Evolutionary conservation across 306 rosid genomes (phyloP).

Genomic region (Lathyrus oleraceus): DNA sequence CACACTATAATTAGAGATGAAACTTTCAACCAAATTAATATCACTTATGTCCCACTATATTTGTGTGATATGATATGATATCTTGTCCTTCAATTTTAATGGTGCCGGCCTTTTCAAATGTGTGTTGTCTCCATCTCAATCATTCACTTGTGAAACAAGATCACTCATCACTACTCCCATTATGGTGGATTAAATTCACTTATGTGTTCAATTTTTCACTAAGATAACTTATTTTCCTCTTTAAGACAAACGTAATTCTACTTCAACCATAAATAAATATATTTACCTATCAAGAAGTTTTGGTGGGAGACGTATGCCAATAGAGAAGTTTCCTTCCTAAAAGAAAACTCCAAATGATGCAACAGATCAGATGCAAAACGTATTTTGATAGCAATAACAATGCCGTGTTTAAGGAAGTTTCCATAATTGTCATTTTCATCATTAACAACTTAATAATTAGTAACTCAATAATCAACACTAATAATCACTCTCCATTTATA

Average conservation of each 20-base stretch:
- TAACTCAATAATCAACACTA: not conserved
- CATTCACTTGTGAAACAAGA: not conserved
- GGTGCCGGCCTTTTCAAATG: conserved; percentile 5
- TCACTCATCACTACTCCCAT: not conserved
- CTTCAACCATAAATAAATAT: not conserved
- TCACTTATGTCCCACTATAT: not conserved
- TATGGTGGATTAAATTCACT: not conserved
- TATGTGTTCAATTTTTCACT: not conserved
- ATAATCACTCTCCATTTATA: not conserved
- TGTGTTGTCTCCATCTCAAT: not conserved
- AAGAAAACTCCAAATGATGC: conserved; percentile 23
- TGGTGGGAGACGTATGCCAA: not conserved
- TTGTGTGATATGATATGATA: not conserved
- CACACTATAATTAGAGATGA: conserved; percentile 7
- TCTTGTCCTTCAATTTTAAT: conserved; percentile 14
- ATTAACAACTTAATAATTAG: not conserved
- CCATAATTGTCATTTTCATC: conserved; percentile 15
- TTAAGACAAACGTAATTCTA: not conserved
- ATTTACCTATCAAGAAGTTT: not conserved
- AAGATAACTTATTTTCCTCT: not conserved
- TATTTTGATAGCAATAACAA: conserved; percentile 9
- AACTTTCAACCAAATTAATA: not conserved
- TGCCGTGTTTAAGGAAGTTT: conserved; percentile 33
- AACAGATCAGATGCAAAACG: conserved; percentile 12
- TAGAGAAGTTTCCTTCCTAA: conserved; percentile 22